These are phyloP conservation scores for Bryum argenteum DNA, from an alignment of 225 moss, liverwort and hornwort species.

Conservation along the genomic window DNA sequence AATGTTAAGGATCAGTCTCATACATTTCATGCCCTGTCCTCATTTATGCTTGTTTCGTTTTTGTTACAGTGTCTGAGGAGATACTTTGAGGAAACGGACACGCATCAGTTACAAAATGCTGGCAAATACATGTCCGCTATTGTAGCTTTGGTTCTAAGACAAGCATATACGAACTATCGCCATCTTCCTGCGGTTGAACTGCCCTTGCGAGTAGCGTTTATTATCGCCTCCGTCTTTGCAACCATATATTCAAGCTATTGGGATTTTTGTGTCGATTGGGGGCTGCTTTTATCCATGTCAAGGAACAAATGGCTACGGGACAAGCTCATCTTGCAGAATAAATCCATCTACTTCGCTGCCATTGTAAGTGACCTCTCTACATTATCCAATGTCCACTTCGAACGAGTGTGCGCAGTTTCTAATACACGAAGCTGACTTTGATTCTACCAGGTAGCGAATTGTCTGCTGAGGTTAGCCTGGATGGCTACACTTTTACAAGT, in stretches of 20 bases:
- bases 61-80: constrained; percentile 64
- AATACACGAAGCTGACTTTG: constrained; percentile 7
- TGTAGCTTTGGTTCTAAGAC: constrained; percentile 61
- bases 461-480: constrained; percentile 70
- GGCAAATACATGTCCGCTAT: constrained; percentile 85
- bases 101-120: constrained; percentile 64
- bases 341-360: constrained; percentile 39
- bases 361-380: constrained; percentile 30
- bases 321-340: constrained; percentile 61
- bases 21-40: constrained; percentile 1
- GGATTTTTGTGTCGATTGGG: constrained; percentile 85
- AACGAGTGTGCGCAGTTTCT: neutral
- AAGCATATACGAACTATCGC: constrained; percentile 49
- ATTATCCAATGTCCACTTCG: neutral
- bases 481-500: constrained; percentile 60
- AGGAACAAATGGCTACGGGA: constrained; percentile 76
- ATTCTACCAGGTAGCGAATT: constrained; percentile 46
- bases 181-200: constrained; percentile 18
- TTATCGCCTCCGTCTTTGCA: constrained; percentile 63
- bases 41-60: neutral
- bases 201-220: constrained; percentile 34
- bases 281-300: constrained; percentile 61
- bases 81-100: constrained; percentile 60
- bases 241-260: constrained; percentile 73
- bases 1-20: neutral